Conservation (phyloP, 2,329 filamentous ascomycete genomes). For the Pseudogymnoascus sp. region DNA sequence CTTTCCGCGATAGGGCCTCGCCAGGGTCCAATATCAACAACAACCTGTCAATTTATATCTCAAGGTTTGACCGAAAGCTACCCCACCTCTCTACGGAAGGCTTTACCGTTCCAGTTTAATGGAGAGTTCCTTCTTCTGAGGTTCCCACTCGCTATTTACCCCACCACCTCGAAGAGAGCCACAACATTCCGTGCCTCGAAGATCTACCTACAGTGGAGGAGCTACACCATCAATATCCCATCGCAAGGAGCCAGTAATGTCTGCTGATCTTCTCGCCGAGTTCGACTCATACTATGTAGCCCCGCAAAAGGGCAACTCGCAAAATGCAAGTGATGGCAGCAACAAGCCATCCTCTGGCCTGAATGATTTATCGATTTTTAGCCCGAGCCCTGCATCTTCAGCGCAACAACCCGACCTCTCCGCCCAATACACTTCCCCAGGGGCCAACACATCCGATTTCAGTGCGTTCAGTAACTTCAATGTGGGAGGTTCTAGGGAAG, state of each 20-base stretch:
- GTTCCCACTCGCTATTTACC: not conserved
- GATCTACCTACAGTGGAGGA: not conserved
- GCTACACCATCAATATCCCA: not conserved
- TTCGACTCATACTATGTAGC: constrained; percentile 43
- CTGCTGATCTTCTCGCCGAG: constrained; percentile 56
- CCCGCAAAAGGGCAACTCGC: constrained; percentile 21
- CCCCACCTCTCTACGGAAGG: not conserved
- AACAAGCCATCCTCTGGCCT: constrained; percentile 4
- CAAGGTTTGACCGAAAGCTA: not conserved
- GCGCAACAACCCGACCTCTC: not conserved
- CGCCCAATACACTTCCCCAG: not conserved
- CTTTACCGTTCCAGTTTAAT: not conserved
- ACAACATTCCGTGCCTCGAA: not conserved
- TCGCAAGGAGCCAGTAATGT: constrained; percentile 38
- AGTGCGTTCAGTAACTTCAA: not conserved
- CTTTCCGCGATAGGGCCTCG: not conserved
- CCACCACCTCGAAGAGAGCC: constrained; percentile 23
- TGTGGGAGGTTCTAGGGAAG: not conserved
- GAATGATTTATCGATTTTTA: constrained; percentile 4
- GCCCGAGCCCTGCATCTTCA: not conserved
- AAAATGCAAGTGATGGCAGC: not conserved
- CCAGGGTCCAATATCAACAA: constrained; percentile 3
- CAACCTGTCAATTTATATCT: not conserved
- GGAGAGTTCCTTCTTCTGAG: not conserved
- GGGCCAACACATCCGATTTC: not conserved